Base-by-base conservation (phyloP, 345 rosid genomes). In the Salix suchowensis region DNA sequence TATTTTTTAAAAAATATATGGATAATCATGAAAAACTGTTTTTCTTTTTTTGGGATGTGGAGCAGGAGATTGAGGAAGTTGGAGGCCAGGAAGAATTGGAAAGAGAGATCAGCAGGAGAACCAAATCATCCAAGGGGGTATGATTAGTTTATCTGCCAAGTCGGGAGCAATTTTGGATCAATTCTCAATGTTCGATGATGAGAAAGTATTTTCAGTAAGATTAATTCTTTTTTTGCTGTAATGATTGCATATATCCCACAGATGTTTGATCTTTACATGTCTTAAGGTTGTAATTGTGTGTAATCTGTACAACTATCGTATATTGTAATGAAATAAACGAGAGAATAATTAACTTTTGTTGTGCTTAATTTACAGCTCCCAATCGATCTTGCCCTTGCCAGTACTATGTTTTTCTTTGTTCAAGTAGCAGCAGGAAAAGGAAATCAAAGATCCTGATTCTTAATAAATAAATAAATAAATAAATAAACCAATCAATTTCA, bases 51-150 rank as follows among this genome's bases (percentile, higher is more conserved):
- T 14, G 12, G 23, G 5, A 13, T 24, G 8, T 64, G 44, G 39
- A 75, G 28, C 88, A 90, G 91, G 93, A 90, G 84, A 12, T 90
- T 15, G 89, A 84, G 74, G 85, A 84, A 32, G 84, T 86, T n/a
- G 90, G 88, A 71, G 91, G 90, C 73, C 16, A 4, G 2, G 82
- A 83, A 71, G 93, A 88, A 60, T 67, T 88, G 85, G 81, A 86
- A 4, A 88, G 81, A 48, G 91, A 80, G 81, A 60, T 83, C 6
- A 54, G 67, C 1, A 23, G 70, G 21, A 79, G 77, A 69, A 74
- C 0, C 42, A 74, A 50, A 74, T 60, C 74, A 30, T 68, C 68
- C 40, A 67, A 72, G 14, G 37, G 64, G 19, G 40, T 37, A 15
- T 68, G 26, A 68, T 68, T 37, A 68, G 12, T 58, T 37, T 19